Percentiles rank a stretch among this genome's conserved stretches.
phyloP scores from a whole-genome alignment of 2,329 filamentous ascomycete species.

The Xylaria sp. region DNA sequence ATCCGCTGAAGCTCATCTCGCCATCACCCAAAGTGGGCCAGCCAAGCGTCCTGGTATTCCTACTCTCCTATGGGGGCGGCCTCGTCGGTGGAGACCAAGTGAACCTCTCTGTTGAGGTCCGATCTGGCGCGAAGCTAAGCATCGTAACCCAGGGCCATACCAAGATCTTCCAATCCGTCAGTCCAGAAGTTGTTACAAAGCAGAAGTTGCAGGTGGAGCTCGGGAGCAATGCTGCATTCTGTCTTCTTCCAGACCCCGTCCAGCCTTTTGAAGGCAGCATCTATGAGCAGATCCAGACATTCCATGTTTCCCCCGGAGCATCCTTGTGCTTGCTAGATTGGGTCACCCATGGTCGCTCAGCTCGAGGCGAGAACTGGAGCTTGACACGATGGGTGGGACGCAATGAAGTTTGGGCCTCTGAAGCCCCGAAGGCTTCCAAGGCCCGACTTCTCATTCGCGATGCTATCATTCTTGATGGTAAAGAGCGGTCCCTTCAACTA shows the following conservation, averaged over 20 bases:
- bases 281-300: constrained; percentile 86
- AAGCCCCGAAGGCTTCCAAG: constrained; percentile 48
- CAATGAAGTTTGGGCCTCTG: constrained; percentile 81
- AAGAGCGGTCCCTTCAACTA: constrained; percentile 53
- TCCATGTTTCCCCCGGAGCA: constrained; percentile 66
- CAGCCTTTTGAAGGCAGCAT: constrained; percentile 88
- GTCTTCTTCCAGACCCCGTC: constrained; percentile 87
- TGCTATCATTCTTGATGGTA: constrained; percentile 77
- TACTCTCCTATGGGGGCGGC: constrained; percentile 94
- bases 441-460: constrained; percentile 82
- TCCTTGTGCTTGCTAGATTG: constrained; percentile 89
- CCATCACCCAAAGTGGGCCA: constrained; percentile 73
- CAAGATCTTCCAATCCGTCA: constrained; percentile 88
- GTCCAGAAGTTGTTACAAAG: constrained; percentile 63
- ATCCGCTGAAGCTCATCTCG: constrained; percentile 92
- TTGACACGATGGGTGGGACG: constrained; percentile 81
- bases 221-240: constrained; percentile 63
- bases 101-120: constrained; percentile 74
- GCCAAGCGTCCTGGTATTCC: constrained; percentile 81
- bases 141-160: constrained; percentile 83
- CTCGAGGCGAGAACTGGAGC: constrained; percentile 89
- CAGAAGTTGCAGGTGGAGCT: constrained; percentile 66
- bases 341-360: constrained; percentile 88
- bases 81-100: constrained; percentile 89
- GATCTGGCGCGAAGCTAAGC: constrained; percentile 71